phyloP scores from a whole-genome alignment of 768 basidiomycete species.

The Leucocoprinus birnbaumii region DNA sequence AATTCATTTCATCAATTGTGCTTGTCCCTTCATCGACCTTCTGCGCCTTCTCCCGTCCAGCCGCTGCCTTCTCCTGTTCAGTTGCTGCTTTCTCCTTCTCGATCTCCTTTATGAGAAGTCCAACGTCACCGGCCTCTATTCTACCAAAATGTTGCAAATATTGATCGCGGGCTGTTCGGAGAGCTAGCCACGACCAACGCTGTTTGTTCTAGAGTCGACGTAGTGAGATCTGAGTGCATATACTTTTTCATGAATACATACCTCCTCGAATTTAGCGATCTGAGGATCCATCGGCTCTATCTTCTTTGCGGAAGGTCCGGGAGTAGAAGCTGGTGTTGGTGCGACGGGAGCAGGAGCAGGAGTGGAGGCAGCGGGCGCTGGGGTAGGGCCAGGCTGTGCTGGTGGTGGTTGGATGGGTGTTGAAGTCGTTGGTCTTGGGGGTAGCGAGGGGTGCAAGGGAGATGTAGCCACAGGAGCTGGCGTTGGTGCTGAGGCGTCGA shows the following conservation, averaged over 20 bases:
- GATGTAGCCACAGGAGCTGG: constrained; percentile 29
- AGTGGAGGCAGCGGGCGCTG: constrained; percentile 18
- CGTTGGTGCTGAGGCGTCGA: constrained; percentile 14
- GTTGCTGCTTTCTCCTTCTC: constrained; percentile 48
- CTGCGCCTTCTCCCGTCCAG: constrained; percentile 32
- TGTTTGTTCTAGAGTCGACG: constrained; percentile 57
- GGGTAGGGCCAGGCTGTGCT: constrained; percentile 14
- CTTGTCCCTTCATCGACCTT: constrained; percentile 34
- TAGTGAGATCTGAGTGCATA: constrained; percentile 9
- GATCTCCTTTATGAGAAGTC: constrained; percentile 46
- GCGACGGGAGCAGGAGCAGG: constrained; percentile 24
- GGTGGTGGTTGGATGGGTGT: constrained; percentile 19
- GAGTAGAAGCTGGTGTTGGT: constrained; percentile 22
- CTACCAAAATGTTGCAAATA: constrained; percentile 77
- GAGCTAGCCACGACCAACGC: constrained; percentile 77
- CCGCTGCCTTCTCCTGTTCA: constrained; percentile 17
- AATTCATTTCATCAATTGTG: constrained; percentile 28
- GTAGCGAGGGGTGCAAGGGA: constrained; percentile 66
- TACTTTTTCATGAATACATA: constrained; percentile 23
- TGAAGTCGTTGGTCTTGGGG: constrained; percentile 54
- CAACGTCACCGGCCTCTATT: constrained; percentile 78
- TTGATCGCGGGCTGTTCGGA: constrained; percentile 72
- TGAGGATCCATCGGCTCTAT: constrained; percentile 39
- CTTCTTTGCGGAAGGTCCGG: constrained; percentile 18
- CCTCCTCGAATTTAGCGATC: constrained; percentile 62